Evolutionary conservation across 2,329 filamentous ascomycete species (phyloP), one percentile per base, ranked within the genome.

Genomic region (Teratosphaeria epicoccoides): DNA sequence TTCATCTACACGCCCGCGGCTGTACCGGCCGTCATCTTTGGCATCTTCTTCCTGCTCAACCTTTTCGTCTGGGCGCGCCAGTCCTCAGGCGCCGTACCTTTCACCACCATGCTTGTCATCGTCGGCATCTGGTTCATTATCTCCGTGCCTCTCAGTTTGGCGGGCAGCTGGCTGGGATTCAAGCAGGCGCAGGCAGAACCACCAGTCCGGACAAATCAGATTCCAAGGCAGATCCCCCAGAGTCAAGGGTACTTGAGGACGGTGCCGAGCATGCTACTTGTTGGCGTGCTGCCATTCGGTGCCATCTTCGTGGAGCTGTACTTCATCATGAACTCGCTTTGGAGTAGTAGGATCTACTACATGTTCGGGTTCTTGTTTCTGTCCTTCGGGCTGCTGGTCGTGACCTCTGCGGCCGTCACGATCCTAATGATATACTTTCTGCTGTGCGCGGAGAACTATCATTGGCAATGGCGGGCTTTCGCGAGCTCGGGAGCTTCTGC

Each of bases 321-420:
- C 78, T 97, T 97, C 72, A 96, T 98, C 75, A 95, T 98, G 88
- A 95, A 85, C 72, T 95, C 88, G 24, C 91, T 98, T 67, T 98
- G 93, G 93, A 95, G 94, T 71, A 91, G 85, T 75, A 88, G 93
- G 71, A 93, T 98, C 59, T 98, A 98, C 77, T 98, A 98, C 79
- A 98, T 98, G 93, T 98, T 98, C 64, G 93, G 93, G 22, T 98
- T 98, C 78, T 76, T 98, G 29, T 98, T 98, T 77, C 79, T 98
- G 52, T 96, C 90, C 77, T 98, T 95, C 66, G 90, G 87, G 10
- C 80, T 98, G 47, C 96, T 98, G 89, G 88, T 97, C 61, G 86
- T 95, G 62, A 97, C 93, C 1, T 89, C 86, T 53, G 91, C 91
- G 0, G 85, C 90, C 0, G 91, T 94, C 40, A 97, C 93, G 0